Base-by-base conservation (phyloP, 208 protist genomes). In the Spongospora subterranea region DNA sequence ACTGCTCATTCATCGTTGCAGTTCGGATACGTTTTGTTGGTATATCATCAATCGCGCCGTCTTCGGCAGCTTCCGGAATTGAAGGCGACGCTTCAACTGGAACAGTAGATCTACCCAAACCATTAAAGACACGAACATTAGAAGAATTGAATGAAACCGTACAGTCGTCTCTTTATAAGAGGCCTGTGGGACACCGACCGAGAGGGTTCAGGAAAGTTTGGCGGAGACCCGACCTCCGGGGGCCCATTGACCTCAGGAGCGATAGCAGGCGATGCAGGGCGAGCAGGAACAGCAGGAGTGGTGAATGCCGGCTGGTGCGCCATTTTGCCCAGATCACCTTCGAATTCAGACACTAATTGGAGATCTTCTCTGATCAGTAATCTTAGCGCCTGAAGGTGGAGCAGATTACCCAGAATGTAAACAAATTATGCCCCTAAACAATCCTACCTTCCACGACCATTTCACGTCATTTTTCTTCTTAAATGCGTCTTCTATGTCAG, bases 401-500 rank as follows among this genome's bases (percentile, higher is more conserved):
- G 6, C 35, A 35, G 35, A 35, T 20, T 82, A 40, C n/a, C 6
- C 35, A 82, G 35, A 60, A n/a, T n/a, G n/a, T n/a, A n/a, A n/a
- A n/a, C n/a, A n/a, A n/a, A n/a, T n/a, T n/a, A n/a, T n/a, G n/a
- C 54, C n/a, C 11, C 35, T 6, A 35, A n/a, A 17, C n/a, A 43
- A 17, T n/a, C 11, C 6, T 82, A 82, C 71, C n/a, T 82, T 82
- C 71, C 71, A 82, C 17, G 17, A 82, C 71, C 71, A 82, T 43
- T 35, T 6, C 17, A 82, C 71, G n/a, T 82, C 71, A n/a, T 82
- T 82, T n/a, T 82, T 82, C 71, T 82, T 82, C n/a, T 82, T 82
- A n/a, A 40, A 82, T 6, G 40, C 40, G 13, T 82, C 71, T 82
- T 82, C 71, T 6, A 82, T 82, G 35, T n/a, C 71, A n/a, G 71